These are phyloP conservation scores for Triangularia verruculosa DNA, from an alignment of 2,329 filamentous ascomycete genomes.

Conservation along the genomic window DNA sequence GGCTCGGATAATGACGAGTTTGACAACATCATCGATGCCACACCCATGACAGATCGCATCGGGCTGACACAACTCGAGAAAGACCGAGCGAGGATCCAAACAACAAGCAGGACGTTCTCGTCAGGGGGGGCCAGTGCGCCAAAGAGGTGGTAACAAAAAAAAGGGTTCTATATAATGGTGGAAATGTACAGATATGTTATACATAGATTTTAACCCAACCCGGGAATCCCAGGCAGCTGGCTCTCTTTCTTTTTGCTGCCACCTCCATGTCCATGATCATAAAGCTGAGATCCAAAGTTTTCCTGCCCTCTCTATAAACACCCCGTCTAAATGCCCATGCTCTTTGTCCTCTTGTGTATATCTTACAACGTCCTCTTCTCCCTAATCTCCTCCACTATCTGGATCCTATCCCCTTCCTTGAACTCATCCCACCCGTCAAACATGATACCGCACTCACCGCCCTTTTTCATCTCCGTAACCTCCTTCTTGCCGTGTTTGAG, in stretches of 20 bases:
- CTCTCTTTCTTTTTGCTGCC: background rate
- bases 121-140: constrained; percentile 49
- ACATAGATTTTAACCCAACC: background rate
- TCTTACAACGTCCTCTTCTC: constrained; percentile 63
- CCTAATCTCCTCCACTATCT: constrained; percentile 75
- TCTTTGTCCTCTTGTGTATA: constrained; percentile 1
- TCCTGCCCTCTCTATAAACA: background rate
- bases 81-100: constrained; percentile 48
- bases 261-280: background rate
- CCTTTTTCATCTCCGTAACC: constrained; percentile 83
- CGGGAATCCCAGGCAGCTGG: background rate
- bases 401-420: constrained; percentile 76
- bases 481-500: constrained; percentile 94
- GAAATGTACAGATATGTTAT: constrained; percentile 3
- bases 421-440: constrained; percentile 80
- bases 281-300: too few species aligned
- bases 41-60: constrained; percentile 80
- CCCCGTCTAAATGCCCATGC: background rate
- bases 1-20: constrained; percentile 59
- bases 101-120: constrained; percentile 51
- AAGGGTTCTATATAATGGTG: background rate
- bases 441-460: constrained; percentile 86
- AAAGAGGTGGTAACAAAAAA: constrained; percentile 39
- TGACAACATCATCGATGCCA: constrained; percentile 89
- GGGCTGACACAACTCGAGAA: constrained; percentile 60